Conservation (phyloP, 2,329 filamentous ascomycete genomes). For the Aspergillus hiratsukae region DNA sequence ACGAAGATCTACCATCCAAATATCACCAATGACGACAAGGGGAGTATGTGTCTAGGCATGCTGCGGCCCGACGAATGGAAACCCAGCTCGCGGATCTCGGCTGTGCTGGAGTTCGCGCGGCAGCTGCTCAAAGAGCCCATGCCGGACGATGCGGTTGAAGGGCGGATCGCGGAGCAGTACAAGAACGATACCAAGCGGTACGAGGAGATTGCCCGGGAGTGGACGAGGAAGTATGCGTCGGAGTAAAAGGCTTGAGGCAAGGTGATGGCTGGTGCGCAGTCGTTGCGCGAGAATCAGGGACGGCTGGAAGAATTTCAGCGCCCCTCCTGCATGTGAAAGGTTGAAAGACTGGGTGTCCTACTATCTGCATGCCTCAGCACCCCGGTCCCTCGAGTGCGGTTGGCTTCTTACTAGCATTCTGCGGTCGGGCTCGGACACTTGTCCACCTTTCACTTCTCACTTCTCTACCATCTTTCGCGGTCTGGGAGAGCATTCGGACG, state of each 20-base stretch:
- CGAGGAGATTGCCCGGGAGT: constrained; percentile 69
- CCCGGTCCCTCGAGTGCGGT: neutral
- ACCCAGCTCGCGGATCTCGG: constrained; percentile 70
- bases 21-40: constrained; percentile 79
- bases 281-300: neutral
- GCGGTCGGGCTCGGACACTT: neutral
- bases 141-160: constrained; percentile 84
- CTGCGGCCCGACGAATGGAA: constrained; percentile 90
- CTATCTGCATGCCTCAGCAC: neutral
- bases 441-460: neutral
- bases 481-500: neutral
- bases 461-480: neutral
- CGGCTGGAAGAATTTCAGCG: neutral
- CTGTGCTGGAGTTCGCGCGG: constrained; percentile 72
- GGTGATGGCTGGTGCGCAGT: neutral
- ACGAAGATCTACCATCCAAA: constrained; percentile 97
- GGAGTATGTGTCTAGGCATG: constrained; percentile 79
- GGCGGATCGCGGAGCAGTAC: constrained; percentile 79
- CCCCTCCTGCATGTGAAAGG: neutral
- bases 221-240: constrained; percentile 68
- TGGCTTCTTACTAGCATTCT: neutral
- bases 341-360: neutral
- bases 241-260: constrained; percentile 27
- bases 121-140: constrained; percentile 74
- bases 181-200: constrained; percentile 63